phyloP scores from a whole-genome alignment of 805 yeast species.

The Candida ficus region DNA sequence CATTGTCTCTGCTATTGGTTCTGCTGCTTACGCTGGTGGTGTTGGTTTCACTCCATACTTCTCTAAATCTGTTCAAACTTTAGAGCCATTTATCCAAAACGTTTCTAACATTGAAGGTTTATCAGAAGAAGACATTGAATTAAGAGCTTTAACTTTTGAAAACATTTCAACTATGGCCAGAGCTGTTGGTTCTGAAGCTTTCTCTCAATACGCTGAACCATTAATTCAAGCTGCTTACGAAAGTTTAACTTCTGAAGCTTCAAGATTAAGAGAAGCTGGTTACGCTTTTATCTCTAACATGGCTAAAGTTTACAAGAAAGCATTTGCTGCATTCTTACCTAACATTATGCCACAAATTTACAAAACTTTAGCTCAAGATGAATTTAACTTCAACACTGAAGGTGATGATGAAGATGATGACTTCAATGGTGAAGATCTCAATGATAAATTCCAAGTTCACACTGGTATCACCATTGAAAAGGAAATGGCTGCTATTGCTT shows the following conservation, averaged over 20 bases:
- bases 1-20: constrained; percentile 92
- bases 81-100: constrained; percentile 77
- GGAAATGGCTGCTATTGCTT: constrained; percentile 89
- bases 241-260: constrained; percentile 69
- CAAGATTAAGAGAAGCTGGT: constrained; percentile 91
- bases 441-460: constrained; percentile 77
- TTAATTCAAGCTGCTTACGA: constrained; percentile 82
- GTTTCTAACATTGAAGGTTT: constrained; percentile 67
- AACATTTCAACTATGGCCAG: constrained; percentile 91
- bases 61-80: constrained; percentile 67
- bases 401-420: constrained; percentile 40
- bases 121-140: constrained; percentile 84
- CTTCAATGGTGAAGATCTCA: constrained; percentile 47
- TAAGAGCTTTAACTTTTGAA: constrained; percentile 89
- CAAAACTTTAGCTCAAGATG: constrained; percentile 81
- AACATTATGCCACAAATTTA: constrained; percentile 79
- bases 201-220: constrained; percentile 81
- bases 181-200: constrained; percentile 91
- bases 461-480: constrained; percentile 95
- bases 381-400: constrained; percentile 55
- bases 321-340: constrained; percentile 80
- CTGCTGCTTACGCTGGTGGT: constrained; percentile 95
- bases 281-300: constrained; percentile 88
- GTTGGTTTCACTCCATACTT: constrained; percentile 83
- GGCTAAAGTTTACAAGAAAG: constrained; percentile 92